A percentile compares a stretch with the other conserved stretches of the same genome.
Evolutionary conservation across 306 rosid genomes (phyloP).

Genomic region (Prinsepia uniflora): DNA sequence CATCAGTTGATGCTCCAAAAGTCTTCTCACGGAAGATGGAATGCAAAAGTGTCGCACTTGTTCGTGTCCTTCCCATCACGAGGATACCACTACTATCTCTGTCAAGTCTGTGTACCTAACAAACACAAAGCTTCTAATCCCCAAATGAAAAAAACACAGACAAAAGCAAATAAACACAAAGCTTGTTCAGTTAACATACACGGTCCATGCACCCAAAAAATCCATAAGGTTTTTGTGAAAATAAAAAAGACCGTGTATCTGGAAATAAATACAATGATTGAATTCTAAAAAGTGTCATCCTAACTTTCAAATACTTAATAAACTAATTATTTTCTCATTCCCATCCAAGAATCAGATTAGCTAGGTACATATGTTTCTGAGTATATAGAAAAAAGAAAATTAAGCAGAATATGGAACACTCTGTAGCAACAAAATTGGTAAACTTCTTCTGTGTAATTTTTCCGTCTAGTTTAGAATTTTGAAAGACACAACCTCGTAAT

Average conservation of each 20-base stretch:
- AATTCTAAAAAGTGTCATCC: background rate
- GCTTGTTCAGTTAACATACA: background rate
- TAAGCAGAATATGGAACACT: no score
- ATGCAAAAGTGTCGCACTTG: slow-evolving; percentile 65
- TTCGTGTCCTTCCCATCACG: slow-evolving; percentile 88
- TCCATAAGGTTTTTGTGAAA: slow-evolving; percentile 8
- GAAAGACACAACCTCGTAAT: no score
- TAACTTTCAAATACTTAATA: background rate
- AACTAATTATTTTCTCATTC: background rate
- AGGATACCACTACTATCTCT: slow-evolving; percentile 82
- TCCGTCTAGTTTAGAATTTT: no score
- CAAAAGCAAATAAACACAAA: background rate
- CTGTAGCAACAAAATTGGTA: no score
- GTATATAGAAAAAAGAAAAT: no score
- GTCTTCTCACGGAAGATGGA: slow-evolving; percentile 86
- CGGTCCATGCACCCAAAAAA: background rate
- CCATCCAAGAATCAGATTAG: background rate
- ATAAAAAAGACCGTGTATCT: background rate
- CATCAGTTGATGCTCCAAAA: slow-evolving; percentile 57
- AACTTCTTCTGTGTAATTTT: no score
- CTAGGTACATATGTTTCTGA: no score
- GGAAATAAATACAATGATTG: background rate
- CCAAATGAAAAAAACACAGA: background rate
- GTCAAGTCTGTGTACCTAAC: slow-evolving; percentile 84
- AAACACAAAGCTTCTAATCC: slow-evolving; percentile 14